A percentile compares a stretch with the other conserved stretches of the same genome.
Conservation (phyloP, 495 filamentous ascomycete species). For the Extremus antarcticus region DNA sequence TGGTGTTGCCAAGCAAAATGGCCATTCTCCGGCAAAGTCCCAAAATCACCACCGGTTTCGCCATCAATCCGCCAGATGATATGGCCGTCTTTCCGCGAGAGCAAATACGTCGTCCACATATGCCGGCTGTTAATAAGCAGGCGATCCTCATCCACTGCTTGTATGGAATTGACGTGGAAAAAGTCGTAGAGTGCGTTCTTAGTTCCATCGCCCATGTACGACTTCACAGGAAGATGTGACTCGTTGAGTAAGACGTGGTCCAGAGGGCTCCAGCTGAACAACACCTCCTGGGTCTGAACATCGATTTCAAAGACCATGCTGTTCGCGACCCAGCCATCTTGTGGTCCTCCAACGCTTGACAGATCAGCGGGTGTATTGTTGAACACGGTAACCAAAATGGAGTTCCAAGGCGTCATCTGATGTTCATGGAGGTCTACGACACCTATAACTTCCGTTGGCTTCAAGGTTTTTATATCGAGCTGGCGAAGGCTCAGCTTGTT, state of each 20-base stretch:
- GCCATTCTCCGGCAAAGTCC: no score
- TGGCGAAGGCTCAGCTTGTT: constrained; percentile 6
- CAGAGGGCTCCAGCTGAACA: constrained; percentile 15
- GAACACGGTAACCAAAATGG: constrained; percentile 14
- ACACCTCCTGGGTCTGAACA: constrained; percentile 6
- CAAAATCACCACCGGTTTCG: no score
- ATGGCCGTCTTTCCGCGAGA: no score
- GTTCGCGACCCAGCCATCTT: constrained; percentile 15
- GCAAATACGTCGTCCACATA: no score
- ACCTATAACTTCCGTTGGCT: background rate
- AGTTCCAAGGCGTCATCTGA: constrained; percentile 6
- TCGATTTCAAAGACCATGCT: constrained; percentile 17
- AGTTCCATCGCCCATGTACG: constrained; percentile 9
- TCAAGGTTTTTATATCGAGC: constrained; percentile 5
- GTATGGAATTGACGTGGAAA: constrained; percentile 39
- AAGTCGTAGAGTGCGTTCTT: constrained; percentile 33
- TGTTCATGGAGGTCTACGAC: constrained; percentile 15
- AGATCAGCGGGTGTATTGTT: constrained; percentile 13
- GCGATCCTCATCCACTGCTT: constrained; percentile 31
- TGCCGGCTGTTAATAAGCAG: no score
- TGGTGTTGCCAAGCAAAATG: no score
- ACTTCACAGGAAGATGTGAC: constrained; percentile 1
- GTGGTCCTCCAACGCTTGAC: constrained; percentile 4
- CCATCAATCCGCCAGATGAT: no score
- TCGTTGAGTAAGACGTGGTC: constrained; percentile 9